Evolutionary conservation across 805 yeast genomes (phyloP), one percentile per base, ranked within the genome.

Genomic region (Yamadazyma phyllophila): DNA sequence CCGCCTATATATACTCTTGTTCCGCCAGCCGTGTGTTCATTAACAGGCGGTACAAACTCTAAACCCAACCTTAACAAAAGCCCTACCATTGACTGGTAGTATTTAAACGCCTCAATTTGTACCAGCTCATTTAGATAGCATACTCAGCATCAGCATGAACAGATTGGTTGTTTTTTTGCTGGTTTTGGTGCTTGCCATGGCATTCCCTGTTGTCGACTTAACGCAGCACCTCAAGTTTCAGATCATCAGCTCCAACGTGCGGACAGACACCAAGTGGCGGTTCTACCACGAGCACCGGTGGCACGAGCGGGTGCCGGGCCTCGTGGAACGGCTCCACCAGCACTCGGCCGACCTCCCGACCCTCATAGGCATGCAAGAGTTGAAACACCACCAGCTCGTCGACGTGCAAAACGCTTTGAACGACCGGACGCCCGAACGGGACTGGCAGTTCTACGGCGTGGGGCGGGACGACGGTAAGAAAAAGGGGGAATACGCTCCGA

Each of bases 401-500:
- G 63, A 59, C 41, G 26, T 61, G 13, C 36, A 49, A 10, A n/a
- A 58, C n/a, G 81, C 77, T 45, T 53, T 80, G 5, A 52, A 67
- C 45, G 53, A 53, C 26, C 55, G 63, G 7, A 53, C 52, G 1
- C 31, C 32, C 2, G 24, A 35, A 13, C 56, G 57, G 49, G 63
- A 62, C 4, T 80, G 80, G 76, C 53, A 62, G 2, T 55, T 59
- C 40, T 60, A 43, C 43, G 80, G 79, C 39, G 69, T 71, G 30
- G 83, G 82, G 1, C 62, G 84, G 50, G 76, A 70, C 39, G 81
- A 79, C 53, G 84, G 84, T 7, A 56, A 56, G 9, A 56, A 57
- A n/a, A 59, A 55, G 6, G 83, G 84, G 11, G 85, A 80, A 51
- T 77, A 63, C 47, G 63, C 77, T 5, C 81, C 83, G 1, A 64